These are phyloP conservation scores for Conoideocrella luteorostrata DNA, from an alignment of 2,329 filamentous ascomycete species.

Conservation along the genomic window DNA sequence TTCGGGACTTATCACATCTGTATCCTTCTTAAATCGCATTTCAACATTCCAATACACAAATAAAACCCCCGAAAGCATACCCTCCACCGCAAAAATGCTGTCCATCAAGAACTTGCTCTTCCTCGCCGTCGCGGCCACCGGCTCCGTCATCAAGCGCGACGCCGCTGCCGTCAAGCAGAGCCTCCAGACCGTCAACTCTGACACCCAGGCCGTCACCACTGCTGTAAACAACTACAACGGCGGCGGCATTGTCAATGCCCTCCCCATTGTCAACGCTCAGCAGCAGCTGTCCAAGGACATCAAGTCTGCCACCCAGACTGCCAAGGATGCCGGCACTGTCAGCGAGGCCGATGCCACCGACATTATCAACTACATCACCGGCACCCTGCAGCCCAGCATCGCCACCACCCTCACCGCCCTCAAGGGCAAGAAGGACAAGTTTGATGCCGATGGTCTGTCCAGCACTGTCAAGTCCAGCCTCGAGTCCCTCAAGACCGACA, in stretches of 20 bases:
- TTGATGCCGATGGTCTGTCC: not conserved
- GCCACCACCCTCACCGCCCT: not conserved
- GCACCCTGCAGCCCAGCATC: not conserved
- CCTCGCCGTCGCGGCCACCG: slow-evolving; percentile 4
- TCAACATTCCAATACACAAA: not conserved
- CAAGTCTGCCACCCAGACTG: not conserved
- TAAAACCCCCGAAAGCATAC: not conserved
- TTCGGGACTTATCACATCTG: not conserved
- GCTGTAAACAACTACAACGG: slow-evolving; percentile 1
- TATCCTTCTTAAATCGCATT: not conserved
- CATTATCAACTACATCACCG: not conserved
- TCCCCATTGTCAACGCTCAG: not conserved
- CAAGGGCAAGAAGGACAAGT: not conserved
- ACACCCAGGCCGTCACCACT: not conserved
- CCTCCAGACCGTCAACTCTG: not conserved
- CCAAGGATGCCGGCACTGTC: not conserved
- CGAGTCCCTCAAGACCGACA: not conserved
- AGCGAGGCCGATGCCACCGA: not conserved
- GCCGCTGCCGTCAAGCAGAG: not conserved
- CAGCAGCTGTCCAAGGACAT: not conserved
- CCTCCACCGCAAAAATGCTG: slow-evolving; percentile 1
- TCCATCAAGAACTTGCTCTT: slow-evolving; percentile 9
- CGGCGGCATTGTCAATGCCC: not conserved
- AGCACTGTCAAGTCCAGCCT: not conserved
- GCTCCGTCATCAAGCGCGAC: slow-evolving; percentile 7